These are phyloP conservation scores for Piper betle DNA, from an alignment of 164 flowering plant genomes.

Conservation along the genomic window DNA sequence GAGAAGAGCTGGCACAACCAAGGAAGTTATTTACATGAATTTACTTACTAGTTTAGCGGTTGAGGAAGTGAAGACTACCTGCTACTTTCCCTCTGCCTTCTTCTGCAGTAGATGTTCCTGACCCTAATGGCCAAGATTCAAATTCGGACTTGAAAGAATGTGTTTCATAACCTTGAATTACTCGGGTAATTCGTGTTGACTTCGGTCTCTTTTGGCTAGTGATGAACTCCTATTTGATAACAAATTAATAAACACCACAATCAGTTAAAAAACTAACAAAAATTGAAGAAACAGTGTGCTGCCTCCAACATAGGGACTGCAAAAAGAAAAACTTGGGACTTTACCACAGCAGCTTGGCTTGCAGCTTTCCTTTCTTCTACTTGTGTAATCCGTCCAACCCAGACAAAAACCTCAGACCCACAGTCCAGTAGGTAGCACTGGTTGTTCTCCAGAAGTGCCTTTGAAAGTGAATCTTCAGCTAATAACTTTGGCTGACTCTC, in stretches of 20 bases:
- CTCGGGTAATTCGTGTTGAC: slow-evolving; percentile 64
- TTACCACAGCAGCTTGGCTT: slow-evolving; percentile 86
- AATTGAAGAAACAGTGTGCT: not conserved
- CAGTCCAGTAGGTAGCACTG: slow-evolving; percentile 85
- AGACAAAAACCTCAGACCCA: slow-evolving; percentile 85
- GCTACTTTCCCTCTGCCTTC: slow-evolving; percentile 99
- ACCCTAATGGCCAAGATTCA: slow-evolving; percentile 91
- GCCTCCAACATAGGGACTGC: not conserved
- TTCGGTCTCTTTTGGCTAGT: slow-evolving; percentile 77
- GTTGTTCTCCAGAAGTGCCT: slow-evolving; percentile 72
- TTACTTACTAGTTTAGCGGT: not conserved
- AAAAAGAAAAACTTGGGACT: slow-evolving; percentile 1
- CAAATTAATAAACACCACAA: no score
- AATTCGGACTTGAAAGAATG: slow-evolving; percentile 86
- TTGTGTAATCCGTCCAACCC: slow-evolving; percentile 98
- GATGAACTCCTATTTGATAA: slow-evolving; percentile 51
- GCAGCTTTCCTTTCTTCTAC: slow-evolving; percentile 94
- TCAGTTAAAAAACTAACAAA: not conserved
- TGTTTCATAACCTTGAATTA: slow-evolving; percentile 96
- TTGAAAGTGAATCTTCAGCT: slow-evolving; percentile 73
- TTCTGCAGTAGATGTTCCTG: slow-evolving; percentile 63
- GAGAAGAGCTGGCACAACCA: slow-evolving; percentile 55
- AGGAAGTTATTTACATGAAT: slow-evolving; percentile 5
- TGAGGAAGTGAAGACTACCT: slow-evolving; percentile 30
- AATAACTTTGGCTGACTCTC: slow-evolving; percentile 49